phyloP scores from a whole-genome alignment of 345 rosid species.

The Salix arbutifolia region DNA sequence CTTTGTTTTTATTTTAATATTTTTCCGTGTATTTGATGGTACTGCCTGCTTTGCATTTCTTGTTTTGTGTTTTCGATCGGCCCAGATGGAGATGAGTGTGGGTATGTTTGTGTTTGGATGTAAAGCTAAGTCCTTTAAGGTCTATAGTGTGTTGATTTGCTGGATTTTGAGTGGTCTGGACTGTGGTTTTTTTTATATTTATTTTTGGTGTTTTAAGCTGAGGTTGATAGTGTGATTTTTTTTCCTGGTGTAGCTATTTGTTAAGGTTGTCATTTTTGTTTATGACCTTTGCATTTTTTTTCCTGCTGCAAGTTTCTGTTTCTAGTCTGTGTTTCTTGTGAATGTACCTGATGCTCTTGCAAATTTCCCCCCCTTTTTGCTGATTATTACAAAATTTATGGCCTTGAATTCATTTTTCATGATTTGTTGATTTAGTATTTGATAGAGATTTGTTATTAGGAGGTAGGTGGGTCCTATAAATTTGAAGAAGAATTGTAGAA shows the following conservation, averaged over 20 bases:
- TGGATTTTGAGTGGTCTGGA: neutral
- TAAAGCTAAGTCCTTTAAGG: neutral
- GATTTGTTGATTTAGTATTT: neutral
- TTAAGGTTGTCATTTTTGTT: neutral
- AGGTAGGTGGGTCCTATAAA: neutral
- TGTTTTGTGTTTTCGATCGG: neutral
- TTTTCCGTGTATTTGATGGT: slow-evolving; percentile 2
- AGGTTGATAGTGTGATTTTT: neutral
- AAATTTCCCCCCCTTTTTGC: neutral
- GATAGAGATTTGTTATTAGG: neutral
- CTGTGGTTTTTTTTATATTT: neutral
- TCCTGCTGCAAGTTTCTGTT: neutral
- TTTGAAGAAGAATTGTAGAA: neutral
- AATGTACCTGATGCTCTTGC: neutral
- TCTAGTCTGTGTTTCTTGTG: neutral
- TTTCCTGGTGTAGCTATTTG: neutral
- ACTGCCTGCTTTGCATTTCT: slow-evolving; percentile 3
- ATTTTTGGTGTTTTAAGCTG: neutral
- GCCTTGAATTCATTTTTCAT: neutral
- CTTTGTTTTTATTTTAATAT: neutral
- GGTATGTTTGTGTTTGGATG: neutral
- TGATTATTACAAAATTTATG: neutral
- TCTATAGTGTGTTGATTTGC: neutral
- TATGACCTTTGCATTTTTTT: neutral
- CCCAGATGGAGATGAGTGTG: neutral